These are phyloP conservation scores for Pseudofabraea citricarpa DNA, from an alignment of 2,329 filamentous ascomycete species.

Conservation along the genomic window DNA sequence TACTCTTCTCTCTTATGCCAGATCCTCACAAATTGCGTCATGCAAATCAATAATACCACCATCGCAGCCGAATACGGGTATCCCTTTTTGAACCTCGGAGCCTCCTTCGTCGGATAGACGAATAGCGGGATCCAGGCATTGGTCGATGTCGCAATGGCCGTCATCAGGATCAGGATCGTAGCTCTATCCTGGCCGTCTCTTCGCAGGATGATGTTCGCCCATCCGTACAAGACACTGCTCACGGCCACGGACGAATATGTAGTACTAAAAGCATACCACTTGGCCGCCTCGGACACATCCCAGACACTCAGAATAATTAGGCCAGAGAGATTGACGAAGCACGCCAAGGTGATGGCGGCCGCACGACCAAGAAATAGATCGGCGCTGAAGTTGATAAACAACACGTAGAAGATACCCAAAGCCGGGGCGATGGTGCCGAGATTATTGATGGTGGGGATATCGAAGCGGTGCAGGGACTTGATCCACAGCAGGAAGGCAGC, in stretches of 20 bases:
- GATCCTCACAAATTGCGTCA: background rate
- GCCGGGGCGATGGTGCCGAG: slow-evolving; percentile 45
- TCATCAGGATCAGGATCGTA: slow-evolving; percentile 36
- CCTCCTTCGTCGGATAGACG: slow-evolving; percentile 25
- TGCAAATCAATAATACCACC: background rate
- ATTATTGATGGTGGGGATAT: slow-evolving; percentile 30
- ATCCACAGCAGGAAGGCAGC: slow-evolving; percentile 47
- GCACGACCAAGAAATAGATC: slow-evolving; percentile 46
- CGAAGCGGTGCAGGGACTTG: slow-evolving; percentile 28
- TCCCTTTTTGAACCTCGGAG: background rate
- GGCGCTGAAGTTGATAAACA: slow-evolving; percentile 47
- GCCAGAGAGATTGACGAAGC: slow-evolving; percentile 43
- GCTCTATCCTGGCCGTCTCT: slow-evolving; percentile 33
- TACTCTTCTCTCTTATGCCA: background rate
- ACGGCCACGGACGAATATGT: slow-evolving; percentile 37
- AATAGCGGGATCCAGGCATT: slow-evolving; percentile 40
- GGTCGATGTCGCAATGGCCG: slow-evolving; percentile 36
- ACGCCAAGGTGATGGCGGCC: slow-evolving; percentile 47
- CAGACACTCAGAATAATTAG: slow-evolving; percentile 48
- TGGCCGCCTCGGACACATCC: slow-evolving; percentile 47
- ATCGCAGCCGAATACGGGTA: background rate
- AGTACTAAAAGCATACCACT: slow-evolving; percentile 47
- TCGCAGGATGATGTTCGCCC: slow-evolving; percentile 38
- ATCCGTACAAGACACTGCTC: slow-evolving; percentile 40
- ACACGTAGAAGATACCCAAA: slow-evolving; percentile 49